Base-by-base conservation (phyloP, 768 basidiomycete genomes). In the Strobilomyces dryophilus region DNA sequence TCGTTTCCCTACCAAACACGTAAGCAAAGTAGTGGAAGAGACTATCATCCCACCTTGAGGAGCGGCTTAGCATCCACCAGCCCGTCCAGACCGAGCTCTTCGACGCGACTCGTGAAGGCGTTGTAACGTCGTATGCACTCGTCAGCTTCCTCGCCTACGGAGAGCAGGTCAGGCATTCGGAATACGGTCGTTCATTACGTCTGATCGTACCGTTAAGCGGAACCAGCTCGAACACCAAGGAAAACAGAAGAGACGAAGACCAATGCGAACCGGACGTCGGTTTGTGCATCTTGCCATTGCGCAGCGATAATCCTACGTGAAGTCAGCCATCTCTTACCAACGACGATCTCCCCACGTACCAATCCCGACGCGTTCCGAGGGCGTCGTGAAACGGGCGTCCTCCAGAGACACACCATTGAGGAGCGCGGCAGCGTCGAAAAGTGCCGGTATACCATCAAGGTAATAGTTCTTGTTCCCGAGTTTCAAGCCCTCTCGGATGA, bases 401-500 rank as follows among this genome's bases (percentile, higher is more conserved):
- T 65, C 63, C 37, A 74, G 60, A 5, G 70, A 65, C 21, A 68
- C 45, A 15, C 61, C 61, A 47, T 63, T 62, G 15, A 86, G 54
- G 15, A 81, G 48, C 8, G 64, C 48, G 0, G 78, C 73, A 7
- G 84, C 85, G 15, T 71, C 65, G 64, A 85, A 92, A 3, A 88
- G 75, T 1, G 74, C 69, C 3, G 87, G 88, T 41, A 89, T 80
- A 18, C 88, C 92, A 62, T 87, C 88, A 17, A 89, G 70, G 57
- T 82, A 90, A 62, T 89, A 84, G 56, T 87, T 82, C 60, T 88
- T 86, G 18, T 78, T 76, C 10, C 91, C 90, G 26, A 92, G 76
- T 67, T 95, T 98, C 53, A 97, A 70, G 7, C 89, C 89, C 44
- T 95, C 90, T 45, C 88, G 79, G 32, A 98, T 78, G 27, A 85